These are phyloP conservation scores for Cephalotrichum gorgonifer DNA, from an alignment of 2,329 filamentous ascomycete species.

Conservation along the genomic window DNA sequence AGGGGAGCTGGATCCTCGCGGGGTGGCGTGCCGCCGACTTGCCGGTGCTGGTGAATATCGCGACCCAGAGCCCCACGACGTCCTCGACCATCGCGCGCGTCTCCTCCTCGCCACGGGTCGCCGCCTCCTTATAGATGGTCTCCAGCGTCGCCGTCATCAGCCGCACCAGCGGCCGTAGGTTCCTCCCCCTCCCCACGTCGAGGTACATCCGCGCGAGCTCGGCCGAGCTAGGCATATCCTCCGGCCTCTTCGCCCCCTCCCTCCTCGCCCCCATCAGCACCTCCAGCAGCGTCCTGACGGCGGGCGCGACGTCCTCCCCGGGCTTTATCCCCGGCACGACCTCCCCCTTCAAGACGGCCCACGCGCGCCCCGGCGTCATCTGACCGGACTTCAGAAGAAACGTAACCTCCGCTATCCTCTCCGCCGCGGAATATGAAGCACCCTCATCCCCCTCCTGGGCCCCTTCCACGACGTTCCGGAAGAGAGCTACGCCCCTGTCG, in stretches of 20 bases:
- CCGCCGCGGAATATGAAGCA: background rate
- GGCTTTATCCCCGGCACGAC: background rate
- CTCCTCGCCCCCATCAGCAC: conserved; percentile 2
- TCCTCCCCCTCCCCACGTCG: background rate
- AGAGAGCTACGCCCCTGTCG: background rate
- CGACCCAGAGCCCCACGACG: background rate
- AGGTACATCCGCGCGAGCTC: conserved; percentile 5
- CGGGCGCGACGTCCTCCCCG: background rate
- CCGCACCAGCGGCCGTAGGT: conserved; percentile 1
- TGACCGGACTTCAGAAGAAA: conserved; percentile 1
- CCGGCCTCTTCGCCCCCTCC: background rate
- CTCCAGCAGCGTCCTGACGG: background rate
- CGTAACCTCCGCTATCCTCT: background rate
- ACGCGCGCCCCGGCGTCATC: background rate
- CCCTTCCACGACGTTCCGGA: background rate
- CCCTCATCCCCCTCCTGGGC: background rate
- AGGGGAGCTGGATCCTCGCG: background rate
- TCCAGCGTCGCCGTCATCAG: conserved; percentile 6
- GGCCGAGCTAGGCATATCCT: conserved; percentile 2
- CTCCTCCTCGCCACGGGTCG: background rate
- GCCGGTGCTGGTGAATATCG: background rate
- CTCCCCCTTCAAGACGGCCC: background rate
- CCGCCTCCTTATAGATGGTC: background rate
- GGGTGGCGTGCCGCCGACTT: background rate
- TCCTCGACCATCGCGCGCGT: background rate